Conservation (phyloP, 1,284 basidiomycete species). For the Tremellales sp. region DNA sequence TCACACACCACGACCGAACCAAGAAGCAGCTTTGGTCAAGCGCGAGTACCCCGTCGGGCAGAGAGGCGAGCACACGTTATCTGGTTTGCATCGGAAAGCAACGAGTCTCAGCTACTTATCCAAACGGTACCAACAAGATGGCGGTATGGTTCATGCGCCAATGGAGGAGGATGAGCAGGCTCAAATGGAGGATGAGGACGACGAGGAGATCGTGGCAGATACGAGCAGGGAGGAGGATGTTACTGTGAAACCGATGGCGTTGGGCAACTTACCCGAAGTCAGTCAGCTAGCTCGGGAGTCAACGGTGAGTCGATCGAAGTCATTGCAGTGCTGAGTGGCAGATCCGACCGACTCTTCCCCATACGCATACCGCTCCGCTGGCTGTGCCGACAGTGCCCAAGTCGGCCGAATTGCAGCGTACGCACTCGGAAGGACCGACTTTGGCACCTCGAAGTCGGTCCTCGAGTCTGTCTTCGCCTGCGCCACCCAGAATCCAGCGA, state of each 20-base stretch:
- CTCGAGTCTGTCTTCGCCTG: slow-evolving; percentile 32
- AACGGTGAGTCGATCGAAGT: neutral
- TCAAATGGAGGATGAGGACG: slow-evolving; percentile 32
- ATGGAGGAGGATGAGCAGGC: slow-evolving; percentile 29
- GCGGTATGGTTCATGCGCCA: slow-evolving; percentile 15
- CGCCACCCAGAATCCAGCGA: slow-evolving; percentile 25
- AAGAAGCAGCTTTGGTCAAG: slow-evolving; percentile 12
- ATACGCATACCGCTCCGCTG: slow-evolving; percentile 14
- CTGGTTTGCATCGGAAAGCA: slow-evolving; percentile 51
- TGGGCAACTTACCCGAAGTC: neutral
- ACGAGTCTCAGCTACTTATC: slow-evolving; percentile 47
- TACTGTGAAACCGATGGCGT: slow-evolving; percentile 46
- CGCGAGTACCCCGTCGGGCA: slow-evolving; percentile 27
- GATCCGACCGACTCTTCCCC: slow-evolving; percentile 8
- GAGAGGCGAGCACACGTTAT: slow-evolving; percentile 49
- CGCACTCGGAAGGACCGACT: slow-evolving; percentile 11
- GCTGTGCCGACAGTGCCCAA: neutral
- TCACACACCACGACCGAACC: slow-evolving; percentile 16
- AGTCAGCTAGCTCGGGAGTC: neutral
- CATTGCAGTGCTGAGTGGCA: neutral
- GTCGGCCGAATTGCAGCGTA: slow-evolving; percentile 4
- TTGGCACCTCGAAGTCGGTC: slow-evolving; percentile 24
- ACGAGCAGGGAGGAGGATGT: slow-evolving; percentile 37
- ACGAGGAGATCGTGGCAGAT: slow-evolving; percentile 35
- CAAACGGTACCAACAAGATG: slow-evolving; percentile 31